Evolutionary conservation across 2,329 filamentous ascomycete species (phyloP), one percentile per base, ranked within the genome.

Genomic region (Shiraia bambusicola): DNA sequence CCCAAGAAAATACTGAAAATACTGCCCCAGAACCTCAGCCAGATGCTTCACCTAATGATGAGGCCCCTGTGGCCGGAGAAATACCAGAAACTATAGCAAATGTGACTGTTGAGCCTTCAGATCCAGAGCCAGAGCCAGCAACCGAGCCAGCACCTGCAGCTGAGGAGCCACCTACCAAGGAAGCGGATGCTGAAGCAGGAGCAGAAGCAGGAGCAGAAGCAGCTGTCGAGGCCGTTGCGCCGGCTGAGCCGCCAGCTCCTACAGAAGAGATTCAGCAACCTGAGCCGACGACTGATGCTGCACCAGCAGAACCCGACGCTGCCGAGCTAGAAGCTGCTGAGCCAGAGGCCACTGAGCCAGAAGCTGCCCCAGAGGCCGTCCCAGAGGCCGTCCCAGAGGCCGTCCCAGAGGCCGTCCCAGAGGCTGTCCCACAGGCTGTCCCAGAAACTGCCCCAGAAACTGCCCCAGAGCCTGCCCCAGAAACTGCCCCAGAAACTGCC

Each of bases 291-390:
- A 26, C n/a, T 8, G 28, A 35, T 24, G 6, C 42, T 22, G 28
- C 28, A 17, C 16, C 32, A 8, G 19, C 19, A 10, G 36, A 45
- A 17, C 32, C 37, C 22, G 29, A 42, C n/a, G 40, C 36, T 11
- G 16, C 16, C 28, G 32, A 16, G 14, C 45, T 19, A 26, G 45
- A 40, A 10, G 11, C 10, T 15, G 29, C 17, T 25, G 42, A 42
- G n/a, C 40, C 39, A 14, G 11, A 27, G 9, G 19, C 17, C 11
- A 32, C 43, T 19, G 45, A 34, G 7, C 35, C 29, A 22, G 33
- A 40, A 22, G 24, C 22, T 6, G 36, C 28, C 2, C 13, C 13
- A 5, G 24, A 38, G 11, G 5, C 34, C 13, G 34, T 26, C 27
- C 17, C 34, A 17, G n/a, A n/a, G n/a, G n/a, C n/a, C n/a, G n/a